These are phyloP conservation scores for Liriodendron chinense DNA, from an alignment of 164 flowering plant species.

Conservation along the genomic window DNA sequence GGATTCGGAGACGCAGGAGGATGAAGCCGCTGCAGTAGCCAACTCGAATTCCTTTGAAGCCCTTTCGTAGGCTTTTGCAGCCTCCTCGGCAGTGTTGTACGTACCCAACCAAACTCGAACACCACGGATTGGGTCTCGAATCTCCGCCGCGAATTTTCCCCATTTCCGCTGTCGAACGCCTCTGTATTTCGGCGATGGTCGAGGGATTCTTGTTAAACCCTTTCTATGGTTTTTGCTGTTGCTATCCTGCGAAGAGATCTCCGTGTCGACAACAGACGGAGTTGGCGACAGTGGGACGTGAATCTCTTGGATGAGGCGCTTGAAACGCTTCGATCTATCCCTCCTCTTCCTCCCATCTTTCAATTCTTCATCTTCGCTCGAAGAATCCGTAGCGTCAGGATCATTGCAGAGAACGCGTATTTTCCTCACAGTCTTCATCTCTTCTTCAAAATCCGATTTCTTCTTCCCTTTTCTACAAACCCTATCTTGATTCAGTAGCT, in stretches of 20 bases:
- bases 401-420: constrained; percentile 61
- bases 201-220: constrained; percentile 20
- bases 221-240: constrained; percentile 27
- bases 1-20: constrained; percentile 33
- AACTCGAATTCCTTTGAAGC: constrained; percentile 31
- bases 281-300: constrained; percentile 21
- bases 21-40: constrained; percentile 24
- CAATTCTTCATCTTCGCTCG: constrained; percentile 52
- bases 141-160: constrained; percentile 99
- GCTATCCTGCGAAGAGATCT: constrained; percentile 51
- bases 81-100: constrained; percentile 69
- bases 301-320: constrained; percentile 49
- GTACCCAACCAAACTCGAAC: constrained; percentile 87
- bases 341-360: not conserved
- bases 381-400: constrained; percentile 79
- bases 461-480: constrained; percentile 23
- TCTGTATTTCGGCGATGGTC: constrained; percentile 30
- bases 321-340: constrained; percentile 12
- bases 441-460: constrained; percentile 8
- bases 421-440: constrained; percentile 34
- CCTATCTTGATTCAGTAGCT: constrained; percentile 19
- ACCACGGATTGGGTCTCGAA: constrained; percentile 65
- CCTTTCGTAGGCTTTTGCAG: constrained; percentile 58
- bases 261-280: constrained; percentile 22
- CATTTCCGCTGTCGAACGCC: constrained; percentile 85